Evolutionary conservation across 192 early-diverging fungal genomes (phyloP), one percentile per base, ranked within the genome.

Genomic region (Dimargaris verticillata): DNA sequence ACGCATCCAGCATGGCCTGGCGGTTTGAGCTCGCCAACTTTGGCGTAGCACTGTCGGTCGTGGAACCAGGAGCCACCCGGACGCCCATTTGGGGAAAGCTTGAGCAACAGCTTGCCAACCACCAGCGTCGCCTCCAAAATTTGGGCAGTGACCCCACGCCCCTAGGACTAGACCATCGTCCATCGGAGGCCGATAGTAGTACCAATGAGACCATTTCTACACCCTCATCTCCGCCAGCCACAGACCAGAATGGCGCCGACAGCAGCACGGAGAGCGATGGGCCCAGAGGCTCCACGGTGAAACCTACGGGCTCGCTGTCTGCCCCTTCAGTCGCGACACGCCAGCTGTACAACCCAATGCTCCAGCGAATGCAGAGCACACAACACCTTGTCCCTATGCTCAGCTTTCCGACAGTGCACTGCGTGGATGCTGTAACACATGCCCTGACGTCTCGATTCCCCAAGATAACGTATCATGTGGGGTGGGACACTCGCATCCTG

Each of bases 61-160:
- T 74, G 42, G 72, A 74, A 64, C 76, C 72, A 0, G 76, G 72
- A 13, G 51, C 67, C 33, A 72, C 68, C 17, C 63, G 66, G 44
- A 78, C 72, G 7, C 51, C 72, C 44, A 62, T 77, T 61, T 77
- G 75, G 75, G 58, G 62, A 54, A 77, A 77, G 59, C 60, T 77
- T 48, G 71, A 68, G 63, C 46, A 67, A 28, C 70, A 77, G 70
- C 70, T 77, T 3, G 64, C 70, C 66, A 49, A 64, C 46, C 75
- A 77, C 68, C 68, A 77, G 48, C 63, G 69, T 18, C 66, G 71
- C 11, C 69, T 76, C 28, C 69, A 75, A 51, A 51, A 26, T 51
- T n/a, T 51, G 26, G 49, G 26, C 22, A 51, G 20, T 2, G 49
- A 51, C 1, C 49, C 20, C 49, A 20, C 49, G 3, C 49, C 10